Evolutionary conservation across 164 flowering plant genomes (phyloP).

Genomic region (Vitis riparia): DNA sequence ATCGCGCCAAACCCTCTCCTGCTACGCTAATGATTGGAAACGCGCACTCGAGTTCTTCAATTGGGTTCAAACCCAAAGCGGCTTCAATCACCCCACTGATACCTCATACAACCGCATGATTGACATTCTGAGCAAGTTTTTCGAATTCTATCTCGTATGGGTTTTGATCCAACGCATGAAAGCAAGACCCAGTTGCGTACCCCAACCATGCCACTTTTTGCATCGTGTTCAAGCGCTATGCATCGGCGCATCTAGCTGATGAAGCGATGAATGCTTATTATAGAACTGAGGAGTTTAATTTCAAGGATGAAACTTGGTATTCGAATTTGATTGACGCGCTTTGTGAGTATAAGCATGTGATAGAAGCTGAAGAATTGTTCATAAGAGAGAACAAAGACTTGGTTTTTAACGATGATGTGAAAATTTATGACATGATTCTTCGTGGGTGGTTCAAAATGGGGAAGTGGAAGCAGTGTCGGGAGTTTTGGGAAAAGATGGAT

Average conservation of each 20-base stretch:
- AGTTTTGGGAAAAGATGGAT: constrained; percentile 93
- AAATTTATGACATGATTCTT: constrained; percentile 70
- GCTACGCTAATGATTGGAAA: constrained; percentile 71
- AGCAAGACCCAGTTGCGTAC: constrained; percentile 9
- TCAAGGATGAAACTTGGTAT: constrained; percentile 68
- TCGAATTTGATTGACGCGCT: constrained; percentile 73
- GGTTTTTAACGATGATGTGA: constrained; percentile 33
- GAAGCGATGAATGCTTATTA: constrained; percentile 59
- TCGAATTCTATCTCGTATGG: constrained; percentile 71
- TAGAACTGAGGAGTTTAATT: constrained; percentile 41
- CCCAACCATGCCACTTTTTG: constrained; percentile 77
- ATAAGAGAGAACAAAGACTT: constrained; percentile 24
- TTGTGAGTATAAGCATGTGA: constrained; percentile 86
- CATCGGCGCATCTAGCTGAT: constrained; percentile 62
- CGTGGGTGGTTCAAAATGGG: constrained; percentile 81
- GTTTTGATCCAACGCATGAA: constrained; percentile 50
- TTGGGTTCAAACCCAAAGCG: constrained; percentile 59
- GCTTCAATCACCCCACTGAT: constrained; percentile 57
- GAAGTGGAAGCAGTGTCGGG: constrained; percentile 89
- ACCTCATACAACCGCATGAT: constrained; percentile 66
- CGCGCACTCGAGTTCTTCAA: constrained; percentile 78
- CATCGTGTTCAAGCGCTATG: constrained; percentile 74
- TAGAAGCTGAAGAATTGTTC: constrained; percentile 81
- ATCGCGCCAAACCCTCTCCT: constrained; percentile 51
- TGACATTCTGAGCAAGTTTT: constrained; percentile 79